These are phyloP conservation scores for Ensete glaucum DNA, from an alignment of 176 grass and related monocot genomes.

Conservation along the genomic window DNA sequence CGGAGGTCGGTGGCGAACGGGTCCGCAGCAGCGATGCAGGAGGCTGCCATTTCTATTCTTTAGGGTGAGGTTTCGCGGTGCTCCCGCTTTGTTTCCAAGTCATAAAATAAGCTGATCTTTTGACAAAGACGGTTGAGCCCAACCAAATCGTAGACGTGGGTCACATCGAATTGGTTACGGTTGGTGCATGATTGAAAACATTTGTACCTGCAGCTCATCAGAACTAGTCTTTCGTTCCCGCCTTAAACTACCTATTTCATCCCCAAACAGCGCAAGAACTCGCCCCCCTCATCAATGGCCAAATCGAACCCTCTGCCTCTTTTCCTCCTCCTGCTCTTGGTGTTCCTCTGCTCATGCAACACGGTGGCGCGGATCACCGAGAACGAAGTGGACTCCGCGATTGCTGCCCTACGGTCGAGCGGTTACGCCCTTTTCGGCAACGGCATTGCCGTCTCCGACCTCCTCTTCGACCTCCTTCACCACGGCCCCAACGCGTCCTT, in stretches of 20 bases:
- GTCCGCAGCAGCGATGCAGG: not conserved
- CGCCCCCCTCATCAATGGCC: no score
- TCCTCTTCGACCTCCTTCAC: slow-evolving; percentile 20
- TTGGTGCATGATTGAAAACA: no score
- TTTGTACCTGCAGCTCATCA: no score
- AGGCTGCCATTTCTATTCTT: slow-evolving; percentile 25
- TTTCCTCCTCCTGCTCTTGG: not conserved
- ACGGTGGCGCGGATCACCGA: slow-evolving; percentile 5
- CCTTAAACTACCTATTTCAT: no score
- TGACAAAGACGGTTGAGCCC: no score
- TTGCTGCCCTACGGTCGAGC: slow-evolving; percentile 18
- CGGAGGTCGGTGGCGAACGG: slow-evolving; percentile 12
- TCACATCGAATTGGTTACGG: no score
- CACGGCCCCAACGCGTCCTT: not conserved
- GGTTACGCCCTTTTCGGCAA: slow-evolving; percentile 32
- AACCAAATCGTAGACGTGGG: no score
- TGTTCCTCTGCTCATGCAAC: not conserved
- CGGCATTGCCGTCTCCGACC: slow-evolving; percentile 23
- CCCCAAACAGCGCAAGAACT: no score
- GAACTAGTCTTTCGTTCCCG: no score
- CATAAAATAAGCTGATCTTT: no score
- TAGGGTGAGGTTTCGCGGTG: no score
- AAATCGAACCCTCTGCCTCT: not conserved
- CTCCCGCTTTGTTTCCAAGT: no score
- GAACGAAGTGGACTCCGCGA: slow-evolving; percentile 11